Conservation (phyloP, 768 basidiomycete species). For the Lentinula aciculospora region DNA sequence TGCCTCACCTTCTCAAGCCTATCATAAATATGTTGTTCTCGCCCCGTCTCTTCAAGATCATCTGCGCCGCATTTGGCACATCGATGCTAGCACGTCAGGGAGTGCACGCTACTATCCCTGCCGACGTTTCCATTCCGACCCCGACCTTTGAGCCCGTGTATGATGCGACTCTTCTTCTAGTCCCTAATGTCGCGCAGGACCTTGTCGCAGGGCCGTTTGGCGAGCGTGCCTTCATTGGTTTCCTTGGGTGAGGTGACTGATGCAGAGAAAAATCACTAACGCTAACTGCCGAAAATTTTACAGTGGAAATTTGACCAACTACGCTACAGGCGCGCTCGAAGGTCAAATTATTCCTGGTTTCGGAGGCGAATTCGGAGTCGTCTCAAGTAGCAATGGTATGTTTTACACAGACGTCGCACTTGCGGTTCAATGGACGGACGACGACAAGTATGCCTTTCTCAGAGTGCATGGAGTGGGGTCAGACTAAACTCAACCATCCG, state of each 20-base stretch:
- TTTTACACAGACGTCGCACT: background rate
- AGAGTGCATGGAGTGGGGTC: background rate
- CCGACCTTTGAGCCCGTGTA: background rate
- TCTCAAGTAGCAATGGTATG: background rate
- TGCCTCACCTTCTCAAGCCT: background rate
- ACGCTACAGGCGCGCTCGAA: background rate
- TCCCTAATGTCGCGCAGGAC: background rate
- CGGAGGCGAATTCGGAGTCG: background rate
- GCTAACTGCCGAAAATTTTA: background rate
- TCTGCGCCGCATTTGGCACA: background rate
- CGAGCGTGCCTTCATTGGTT: background rate
- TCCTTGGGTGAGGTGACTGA: background rate
- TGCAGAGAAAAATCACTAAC: background rate
- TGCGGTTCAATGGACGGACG: background rate
- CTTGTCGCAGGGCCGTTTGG: background rate
- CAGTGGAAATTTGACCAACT: background rate
- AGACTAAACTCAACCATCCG: background rate
- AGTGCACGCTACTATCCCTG: background rate
- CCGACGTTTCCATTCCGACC: background rate
- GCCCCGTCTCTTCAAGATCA: background rate
- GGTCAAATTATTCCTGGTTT: background rate
- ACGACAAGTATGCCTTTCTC: background rate
- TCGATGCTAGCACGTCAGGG: background rate
- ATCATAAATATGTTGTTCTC: background rate
- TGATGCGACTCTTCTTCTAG: background rate